Percentiles rank a stretch among this genome's conserved stretches.
Conservation (phyloP, 2,329 filamentous ascomycete genomes). For the Venturia nashicola region DNA sequence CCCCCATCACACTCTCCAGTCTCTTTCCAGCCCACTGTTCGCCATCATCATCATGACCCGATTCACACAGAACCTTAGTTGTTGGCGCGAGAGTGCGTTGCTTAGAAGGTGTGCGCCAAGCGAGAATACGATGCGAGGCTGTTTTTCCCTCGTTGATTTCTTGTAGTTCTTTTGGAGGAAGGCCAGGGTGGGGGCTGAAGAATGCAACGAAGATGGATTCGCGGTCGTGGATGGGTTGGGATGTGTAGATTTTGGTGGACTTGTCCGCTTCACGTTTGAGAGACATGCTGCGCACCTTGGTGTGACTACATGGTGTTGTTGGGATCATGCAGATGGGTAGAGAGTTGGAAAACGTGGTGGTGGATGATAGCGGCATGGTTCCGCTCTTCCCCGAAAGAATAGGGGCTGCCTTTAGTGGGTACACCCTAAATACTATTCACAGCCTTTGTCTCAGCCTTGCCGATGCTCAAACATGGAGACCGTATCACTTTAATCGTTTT, state of each 20-base stretch:
- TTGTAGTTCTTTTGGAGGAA: constrained; percentile 22
- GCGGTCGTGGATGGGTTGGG: constrained; percentile 35
- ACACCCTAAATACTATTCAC: background rate
- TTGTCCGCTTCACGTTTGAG: background rate
- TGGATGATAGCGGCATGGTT: background rate
- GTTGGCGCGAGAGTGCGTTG: constrained; percentile 32
- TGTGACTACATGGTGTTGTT: background rate
- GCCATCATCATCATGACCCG: constrained; percentile 40
- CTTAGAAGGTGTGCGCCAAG: constrained; percentile 35
- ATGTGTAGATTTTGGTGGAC: constrained; percentile 16
- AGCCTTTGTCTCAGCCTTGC: background rate
- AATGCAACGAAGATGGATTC: constrained; percentile 38
- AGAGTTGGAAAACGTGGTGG: too few species aligned
- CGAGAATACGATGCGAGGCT: constrained; percentile 39
- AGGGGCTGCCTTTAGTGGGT: background rate
- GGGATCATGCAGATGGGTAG: background rate
- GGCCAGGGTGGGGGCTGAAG: constrained; percentile 32
- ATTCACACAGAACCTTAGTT: constrained; percentile 20
- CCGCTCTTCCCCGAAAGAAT: background rate
- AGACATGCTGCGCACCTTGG: background rate
- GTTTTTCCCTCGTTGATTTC: constrained; percentile 30
- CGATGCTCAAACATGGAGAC: background rate
- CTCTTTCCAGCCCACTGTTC: constrained; percentile 39
- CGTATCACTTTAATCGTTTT: too few species aligned
- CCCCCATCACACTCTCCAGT: constrained; percentile 34